phyloP scores from a whole-genome alignment of 192 early-diverging fungal species.

The Coemansia sp. region DNA sequence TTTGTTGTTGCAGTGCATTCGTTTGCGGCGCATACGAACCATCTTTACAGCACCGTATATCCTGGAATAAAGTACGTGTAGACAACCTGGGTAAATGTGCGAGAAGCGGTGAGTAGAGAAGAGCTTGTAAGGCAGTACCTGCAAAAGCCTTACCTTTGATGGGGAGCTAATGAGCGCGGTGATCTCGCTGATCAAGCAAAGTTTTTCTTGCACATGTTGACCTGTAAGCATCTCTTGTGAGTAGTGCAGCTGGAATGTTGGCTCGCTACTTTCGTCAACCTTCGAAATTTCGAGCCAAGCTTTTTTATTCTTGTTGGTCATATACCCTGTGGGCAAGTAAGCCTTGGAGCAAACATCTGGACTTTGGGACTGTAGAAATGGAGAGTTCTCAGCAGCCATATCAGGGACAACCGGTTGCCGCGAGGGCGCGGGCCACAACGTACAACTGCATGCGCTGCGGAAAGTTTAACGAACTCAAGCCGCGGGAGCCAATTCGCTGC shows the following conservation, averaged over 20 bases:
- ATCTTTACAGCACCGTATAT: conserved; percentile 13
- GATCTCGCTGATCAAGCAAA: not conserved
- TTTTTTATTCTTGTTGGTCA: too few species aligned
- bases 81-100: not conserved
- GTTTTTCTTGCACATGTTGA: not conserved
- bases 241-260: not conserved
- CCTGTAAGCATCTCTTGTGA: too few species aligned
- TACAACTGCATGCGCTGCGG: conserved; percentile 69
- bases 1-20: conserved; percentile 56
- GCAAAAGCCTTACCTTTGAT: conserved; percentile 12
- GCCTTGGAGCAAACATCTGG: too few species aligned
- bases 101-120: not conserved
- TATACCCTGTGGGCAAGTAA: too few species aligned
- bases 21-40: conserved; percentile 47
- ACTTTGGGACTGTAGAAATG: not conserved
- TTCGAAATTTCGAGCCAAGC: too few species aligned
- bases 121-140: not conserved
- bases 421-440: conserved; percentile 16
- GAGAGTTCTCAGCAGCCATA: conserved; percentile 7
- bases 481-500: conserved; percentile 93
- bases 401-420: conserved; percentile 1
- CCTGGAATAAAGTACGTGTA: not conserved
- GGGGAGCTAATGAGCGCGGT: not conserved
- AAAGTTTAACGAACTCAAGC: conserved; percentile 86
- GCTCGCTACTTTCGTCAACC: not conserved